Evolutionary conservation across 1,139 yeast genomes (phyloP).

Genomic region (Debaryomyces singareniensis): DNA sequence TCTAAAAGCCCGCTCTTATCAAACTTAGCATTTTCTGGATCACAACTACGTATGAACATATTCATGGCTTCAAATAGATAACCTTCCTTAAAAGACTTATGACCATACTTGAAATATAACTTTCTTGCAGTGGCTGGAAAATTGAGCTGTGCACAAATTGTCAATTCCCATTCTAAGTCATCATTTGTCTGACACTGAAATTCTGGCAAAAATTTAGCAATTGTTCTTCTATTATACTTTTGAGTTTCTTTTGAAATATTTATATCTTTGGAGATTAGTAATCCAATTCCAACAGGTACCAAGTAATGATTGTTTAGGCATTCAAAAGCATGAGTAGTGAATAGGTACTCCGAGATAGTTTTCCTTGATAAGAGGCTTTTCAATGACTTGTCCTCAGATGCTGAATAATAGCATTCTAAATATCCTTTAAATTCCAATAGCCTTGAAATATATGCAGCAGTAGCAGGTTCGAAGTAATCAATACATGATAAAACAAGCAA

Average conservation of each 20-base stretch:
- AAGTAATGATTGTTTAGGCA: conserved; percentile 45
- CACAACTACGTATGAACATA: conserved; percentile 63
- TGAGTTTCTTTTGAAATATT: conserved; percentile 15
- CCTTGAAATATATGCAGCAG: conserved; percentile 62
- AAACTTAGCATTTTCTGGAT: conserved; percentile 19
- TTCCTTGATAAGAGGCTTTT: conserved; percentile 18
- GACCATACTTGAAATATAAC: conserved; percentile 38
- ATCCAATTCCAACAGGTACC: conserved; percentile 65
- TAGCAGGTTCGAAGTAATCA: conserved; percentile 57
- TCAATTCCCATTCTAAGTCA: conserved; percentile 75
- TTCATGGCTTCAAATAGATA: conserved; percentile 57
- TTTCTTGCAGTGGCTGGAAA: conserved; percentile 49
- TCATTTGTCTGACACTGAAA: conserved; percentile 59
- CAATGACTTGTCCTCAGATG: conserved; percentile 9
- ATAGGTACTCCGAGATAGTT: conserved; percentile 54
- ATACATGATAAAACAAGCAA: conserved; percentile 56
- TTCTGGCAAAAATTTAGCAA: conserved; percentile 56
- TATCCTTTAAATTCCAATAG: conserved; percentile 61
- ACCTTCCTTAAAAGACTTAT: conserved; percentile 34
- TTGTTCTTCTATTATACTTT: conserved; percentile 33
- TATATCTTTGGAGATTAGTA: conserved; percentile 26
- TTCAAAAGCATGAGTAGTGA: conserved; percentile 55
- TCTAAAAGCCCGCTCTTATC: conserved; percentile 26
- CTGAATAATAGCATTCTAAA: conserved; percentile 40
- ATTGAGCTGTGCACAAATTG: conserved; percentile 42